Base-by-base conservation (phyloP, 73 alveolate species). In the Blepharisma stoltei region DNA sequence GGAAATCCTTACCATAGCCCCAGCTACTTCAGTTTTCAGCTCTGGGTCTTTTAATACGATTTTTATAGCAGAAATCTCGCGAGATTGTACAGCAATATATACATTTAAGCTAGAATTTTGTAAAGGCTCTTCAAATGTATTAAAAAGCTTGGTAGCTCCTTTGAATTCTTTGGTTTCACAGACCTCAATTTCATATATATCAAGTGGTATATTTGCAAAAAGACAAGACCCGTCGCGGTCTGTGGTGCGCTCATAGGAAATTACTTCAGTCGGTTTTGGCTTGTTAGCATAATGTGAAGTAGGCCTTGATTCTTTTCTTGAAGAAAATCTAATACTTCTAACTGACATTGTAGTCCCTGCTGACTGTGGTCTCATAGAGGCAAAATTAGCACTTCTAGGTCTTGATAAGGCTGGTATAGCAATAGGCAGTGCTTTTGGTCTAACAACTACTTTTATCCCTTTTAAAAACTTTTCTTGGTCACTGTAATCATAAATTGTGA, bases 121-220 rank as follows among this genome's bases (percentile, higher is more conserved):
- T 14, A 44, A 7, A 18, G 23, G 23, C 20, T 76, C 75, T 55
- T 78, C 54, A 78, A 77, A 81, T 7, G 83, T 37, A 55, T 81
- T 25, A 18, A 81, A 67, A 4, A 25, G 6, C 37, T 81, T 44
- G 44, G 8, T 69, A 32, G 45, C 84, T 6, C 81, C 60, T 0
- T 49, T 21, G 49, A 81, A 84, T 18, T 84, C 88, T 46, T 71
- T 84, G 5, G 92, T 81, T 55, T 84, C 92, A 32, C 65, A 70
- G 4, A 84, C 77, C 46, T 67, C 80, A 23, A 84, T 76, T 41
- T 81, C 83, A 55, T 84, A 84, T n/a, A 54, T 75, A 82, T 84
- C 88, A 7, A 81, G 60, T 20, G 92, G 89, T 7, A 84, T 54
- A 49, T 81, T 73, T 50, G 68, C 81, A 37, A 84, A 65, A 6